Percentiles rank a stretch among this genome's conserved stretches.
Evolutionary conservation across 768 basidiomycete genomes (phyloP).

Genomic region (Auriculariales sp.): DNA sequence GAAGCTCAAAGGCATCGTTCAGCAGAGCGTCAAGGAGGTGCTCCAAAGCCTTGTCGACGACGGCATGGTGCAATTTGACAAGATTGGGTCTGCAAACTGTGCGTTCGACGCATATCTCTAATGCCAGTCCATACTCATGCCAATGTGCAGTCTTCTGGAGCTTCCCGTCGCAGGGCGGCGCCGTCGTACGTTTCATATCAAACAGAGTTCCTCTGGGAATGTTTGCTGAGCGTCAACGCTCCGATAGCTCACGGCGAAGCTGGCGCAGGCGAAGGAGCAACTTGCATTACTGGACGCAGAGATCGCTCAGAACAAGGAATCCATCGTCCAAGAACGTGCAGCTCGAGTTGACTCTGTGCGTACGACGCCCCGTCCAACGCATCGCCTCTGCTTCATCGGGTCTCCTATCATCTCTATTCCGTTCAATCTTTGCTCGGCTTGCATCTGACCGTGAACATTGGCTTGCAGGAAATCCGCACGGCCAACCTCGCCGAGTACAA

Average conservation of each 20-base stretch:
- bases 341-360: slow-evolving; percentile 45
- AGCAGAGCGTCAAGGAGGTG: slow-evolving; percentile 86
- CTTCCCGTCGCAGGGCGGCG: slow-evolving; percentile 80
- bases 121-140: neutral
- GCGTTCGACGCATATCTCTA: slow-evolving; percentile 14
- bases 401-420: too few relatives aligned
- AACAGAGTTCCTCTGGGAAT: too few relatives aligned
- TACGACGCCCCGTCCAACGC: too few relatives aligned
- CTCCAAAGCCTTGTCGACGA: slow-evolving; percentile 80
- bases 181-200: slow-evolving; percentile 32
- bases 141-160: slow-evolving; percentile 73
- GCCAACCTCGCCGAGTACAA: slow-evolving; percentile 35
- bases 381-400: too few relatives aligned
- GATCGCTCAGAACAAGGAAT: slow-evolving; percentile 30
- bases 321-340: slow-evolving; percentile 35
- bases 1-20: slow-evolving; percentile 84
- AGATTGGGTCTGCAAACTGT: slow-evolving; percentile 94
- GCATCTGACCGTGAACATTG: neutral
- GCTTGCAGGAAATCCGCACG: slow-evolving; percentile 39
- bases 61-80: slow-evolving; percentile 72
- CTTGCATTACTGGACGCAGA: slow-evolving; percentile 29
- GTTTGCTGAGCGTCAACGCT: slow-evolving; percentile 1
- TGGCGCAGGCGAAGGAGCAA: slow-evolving; percentile 34
- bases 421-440: neutral
- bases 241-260: slow-evolving; percentile 40